These are phyloP conservation scores for Lachnellula occidentalis DNA, from an alignment of 2,329 filamentous ascomycete genomes.

Conservation along the genomic window DNA sequence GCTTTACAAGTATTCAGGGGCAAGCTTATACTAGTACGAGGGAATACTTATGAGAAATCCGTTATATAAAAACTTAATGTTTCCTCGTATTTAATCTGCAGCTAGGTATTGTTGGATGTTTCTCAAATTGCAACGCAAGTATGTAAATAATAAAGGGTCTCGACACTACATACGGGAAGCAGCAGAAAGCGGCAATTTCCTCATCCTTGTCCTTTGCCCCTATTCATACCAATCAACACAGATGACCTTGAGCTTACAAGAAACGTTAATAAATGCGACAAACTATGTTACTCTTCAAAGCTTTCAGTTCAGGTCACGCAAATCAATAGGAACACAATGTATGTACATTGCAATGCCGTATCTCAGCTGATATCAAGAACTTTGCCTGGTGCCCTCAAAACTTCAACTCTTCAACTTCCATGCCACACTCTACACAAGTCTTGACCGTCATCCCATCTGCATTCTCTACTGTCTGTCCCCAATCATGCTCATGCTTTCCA, in stretches of 20 bases:
- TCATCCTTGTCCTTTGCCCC: not conserved
- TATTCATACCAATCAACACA: not conserved
- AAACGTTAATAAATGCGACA: no score
- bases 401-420: conserved; percentile 68
- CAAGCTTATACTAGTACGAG: no score
- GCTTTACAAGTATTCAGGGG: not conserved
- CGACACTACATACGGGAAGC: not conserved
- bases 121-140: no score
- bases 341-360: not conserved
- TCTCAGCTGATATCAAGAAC: not conserved
- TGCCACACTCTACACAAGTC: conserved; percentile 69
- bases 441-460: conserved; percentile 73
- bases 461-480: conserved; percentile 65
- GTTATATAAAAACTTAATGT: no score
- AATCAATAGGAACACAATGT: no score
- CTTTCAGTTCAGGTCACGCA: no score
- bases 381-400: conserved; percentile 17
- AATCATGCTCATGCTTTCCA: conserved; percentile 83
- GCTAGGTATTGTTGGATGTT: no score
- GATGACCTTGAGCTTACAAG: no score
- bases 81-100: no score
- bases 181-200: not conserved
- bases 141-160: no score
- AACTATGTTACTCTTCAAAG: no score
- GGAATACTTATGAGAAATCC: no score